Evolutionary conservation across 805 yeast genomes (phyloP).

Genomic region (Kuraishia capsulata): DNA sequence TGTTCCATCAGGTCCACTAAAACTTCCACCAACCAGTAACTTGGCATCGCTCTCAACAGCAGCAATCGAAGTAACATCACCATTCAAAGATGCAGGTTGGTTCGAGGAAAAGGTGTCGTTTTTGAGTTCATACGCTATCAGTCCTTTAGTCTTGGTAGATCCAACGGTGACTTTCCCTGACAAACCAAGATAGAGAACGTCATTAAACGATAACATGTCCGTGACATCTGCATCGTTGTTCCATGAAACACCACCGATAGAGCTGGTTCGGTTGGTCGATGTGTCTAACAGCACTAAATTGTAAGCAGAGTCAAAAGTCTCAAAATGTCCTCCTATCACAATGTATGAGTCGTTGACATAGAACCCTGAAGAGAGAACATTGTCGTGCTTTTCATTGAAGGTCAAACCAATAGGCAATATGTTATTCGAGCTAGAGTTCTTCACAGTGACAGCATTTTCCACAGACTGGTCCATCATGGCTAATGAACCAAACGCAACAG

Average conservation of each 20-base stretch:
- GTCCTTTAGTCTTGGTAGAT: slow-evolving; percentile 26
- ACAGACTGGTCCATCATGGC: slow-evolving; percentile 10
- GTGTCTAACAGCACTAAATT: slow-evolving; percentile 14
- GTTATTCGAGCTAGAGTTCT: slow-evolving; percentile 1
- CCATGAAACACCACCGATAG: slow-evolving; percentile 8
- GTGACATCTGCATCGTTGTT: slow-evolving; percentile 11
- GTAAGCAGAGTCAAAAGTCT: slow-evolving; percentile 7
- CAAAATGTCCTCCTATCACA: slow-evolving; percentile 54
- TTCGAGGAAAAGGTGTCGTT: slow-evolving; percentile 27
- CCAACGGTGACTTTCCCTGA: slow-evolving; percentile 23
- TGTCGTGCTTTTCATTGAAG: slow-evolving; percentile 10
- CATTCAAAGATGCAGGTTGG: slow-evolving; percentile 40
- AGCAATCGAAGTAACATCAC: slow-evolving; percentile 30
- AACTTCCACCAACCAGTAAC: slow-evolving; percentile 68
- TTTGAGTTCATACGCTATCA: slow-evolving; percentile 43
- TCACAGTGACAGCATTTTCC: slow-evolving; percentile 6
- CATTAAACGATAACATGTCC: slow-evolving; percentile 25
- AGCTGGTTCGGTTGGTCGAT: neutral
- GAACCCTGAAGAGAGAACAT: slow-evolving; percentile 22
- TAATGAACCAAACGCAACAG: slow-evolving; percentile 10
- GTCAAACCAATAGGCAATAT: slow-evolving; percentile 17
- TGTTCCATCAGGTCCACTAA: slow-evolving; percentile 47
- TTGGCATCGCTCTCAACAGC: slow-evolving; percentile 29
- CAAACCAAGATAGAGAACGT: slow-evolving; percentile 35
- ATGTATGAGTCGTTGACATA: slow-evolving; percentile 40